phyloP scores from a whole-genome alignment of 768 basidiomycete genomes.

The Ephemerocybe angulata region DNA sequence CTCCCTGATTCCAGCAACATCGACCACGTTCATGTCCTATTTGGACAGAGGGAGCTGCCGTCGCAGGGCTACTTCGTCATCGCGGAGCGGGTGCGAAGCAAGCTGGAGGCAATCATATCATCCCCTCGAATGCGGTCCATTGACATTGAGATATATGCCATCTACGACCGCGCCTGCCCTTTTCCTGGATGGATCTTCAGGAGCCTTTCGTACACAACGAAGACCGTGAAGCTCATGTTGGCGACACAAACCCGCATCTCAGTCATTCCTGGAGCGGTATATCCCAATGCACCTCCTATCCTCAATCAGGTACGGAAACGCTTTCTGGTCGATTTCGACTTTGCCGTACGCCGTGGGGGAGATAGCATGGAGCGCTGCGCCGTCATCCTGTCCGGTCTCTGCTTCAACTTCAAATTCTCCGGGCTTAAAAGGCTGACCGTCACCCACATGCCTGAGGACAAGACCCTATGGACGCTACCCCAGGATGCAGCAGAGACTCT shows the following conservation, averaged over 20 bases:
- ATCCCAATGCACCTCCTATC: too few relatives aligned
- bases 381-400: neutral
- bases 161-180: neutral
- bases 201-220: neutral
- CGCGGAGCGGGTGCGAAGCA: neutral
- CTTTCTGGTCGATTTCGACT: neutral
- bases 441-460: neutral
- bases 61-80: neutral
- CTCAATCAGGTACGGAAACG: neutral
- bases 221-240: too few relatives aligned
- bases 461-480: neutral
- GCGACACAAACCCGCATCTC: too few relatives aligned
- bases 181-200: conserved; percentile 1
- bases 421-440: neutral
- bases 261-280: too few relatives aligned
- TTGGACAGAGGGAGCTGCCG: neutral
- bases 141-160: neutral
- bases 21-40: neutral
- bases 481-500: neutral
- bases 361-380: neutral
- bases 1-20: too few relatives aligned
- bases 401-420: neutral
- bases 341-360: neutral
- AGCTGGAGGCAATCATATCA: neutral
- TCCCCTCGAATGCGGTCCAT: neutral